Base-by-base conservation (phyloP, 2,329 filamentous ascomycete species). In the Colletotrichum ledebouriae region DNA sequence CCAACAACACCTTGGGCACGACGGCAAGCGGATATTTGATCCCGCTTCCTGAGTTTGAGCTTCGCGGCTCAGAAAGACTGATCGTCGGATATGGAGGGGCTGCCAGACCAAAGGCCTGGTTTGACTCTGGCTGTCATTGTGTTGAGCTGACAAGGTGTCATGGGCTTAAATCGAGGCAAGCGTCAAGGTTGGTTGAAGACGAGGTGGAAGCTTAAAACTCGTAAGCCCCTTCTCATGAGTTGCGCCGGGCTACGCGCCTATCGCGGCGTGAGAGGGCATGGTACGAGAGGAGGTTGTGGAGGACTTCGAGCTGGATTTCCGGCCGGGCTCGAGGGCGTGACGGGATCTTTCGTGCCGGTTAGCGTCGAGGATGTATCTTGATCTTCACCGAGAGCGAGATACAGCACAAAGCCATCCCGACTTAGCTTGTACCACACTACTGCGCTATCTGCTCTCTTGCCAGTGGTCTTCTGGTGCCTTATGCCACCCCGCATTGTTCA, bases 131-230 rank as follows among this genome's bases (percentile, higher is more conserved):
- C 53, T 29, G 37, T 41, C 17, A 41, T 17, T 15, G 12, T 42
- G n/a, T 56, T 20, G 20, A 52, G 34, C 12, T 49, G 42, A 25
- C 49, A 44, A 46, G 60, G 33, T 29, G 22, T 34, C n/a, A 25
- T 17, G 29, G 17, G n/a, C 22, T n/a, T 17, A 9, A n/a, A 50
- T 29, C 22, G 47, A 50, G 22, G 52, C n/a, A 13, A 25, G 29
- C 12, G 37, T 44, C 62, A 46, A 44, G 55, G 55, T 52, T 44
- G 37, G 47, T 46, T 25, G 15, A 11, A 52, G 17, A 29, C 17
- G 39, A 34, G 46, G 56, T 39, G 46, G 37, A 60, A 65, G 56
- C 62, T 65, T 65, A 60, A 65, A 39, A 65, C 22, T 65, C 37
- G 62, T 59, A 59, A 64, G 62, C 55, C 52, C 34, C 50, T 29